These are phyloP conservation scores for Plectosphaerella sp. DNA, from an alignment of 2,329 filamentous ascomycete genomes.

Conservation along the genomic window DNA sequence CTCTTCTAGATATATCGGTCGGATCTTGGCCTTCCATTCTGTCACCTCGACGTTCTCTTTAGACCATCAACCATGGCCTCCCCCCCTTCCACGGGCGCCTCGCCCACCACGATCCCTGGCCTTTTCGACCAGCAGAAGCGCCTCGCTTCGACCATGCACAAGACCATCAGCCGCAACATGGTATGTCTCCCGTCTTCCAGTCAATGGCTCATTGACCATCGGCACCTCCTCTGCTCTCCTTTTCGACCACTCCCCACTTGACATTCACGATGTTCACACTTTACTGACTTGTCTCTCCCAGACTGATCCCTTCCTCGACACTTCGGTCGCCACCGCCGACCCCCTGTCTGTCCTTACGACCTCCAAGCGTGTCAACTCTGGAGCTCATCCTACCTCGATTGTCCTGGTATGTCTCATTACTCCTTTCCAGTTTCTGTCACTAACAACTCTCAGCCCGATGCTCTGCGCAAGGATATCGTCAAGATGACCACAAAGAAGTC, in stretches of 20 bases:
- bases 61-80: slow-evolving; percentile 7
- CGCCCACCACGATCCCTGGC: background rate
- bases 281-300: background rate
- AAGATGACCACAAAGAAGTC: background rate
- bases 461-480: background rate
- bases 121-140: background rate
- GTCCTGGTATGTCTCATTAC: too few relatives aligned
- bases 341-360: background rate
- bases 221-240: too few relatives aligned
- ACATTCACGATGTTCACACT: background rate
- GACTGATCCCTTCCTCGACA: background rate
- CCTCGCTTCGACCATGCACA: background rate
- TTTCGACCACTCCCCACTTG: too few relatives aligned
- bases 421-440: background rate
- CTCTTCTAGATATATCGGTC: too few relatives aligned
- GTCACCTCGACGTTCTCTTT: slow-evolving; percentile 1
- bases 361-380: background rate
- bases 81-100: slow-evolving; percentile 4
- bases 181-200: background rate
- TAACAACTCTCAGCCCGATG: background rate
- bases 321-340: background rate
- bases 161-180: background rate
- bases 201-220: too few relatives aligned
- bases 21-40: slow-evolving; percentile 5
- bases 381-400: background rate